A percentile compares a stretch with the other conserved stretches of the same genome.
phyloP scores from a whole-genome alignment of 2,329 filamentous ascomycete species.

The Colletotrichum liaoningense region DNA sequence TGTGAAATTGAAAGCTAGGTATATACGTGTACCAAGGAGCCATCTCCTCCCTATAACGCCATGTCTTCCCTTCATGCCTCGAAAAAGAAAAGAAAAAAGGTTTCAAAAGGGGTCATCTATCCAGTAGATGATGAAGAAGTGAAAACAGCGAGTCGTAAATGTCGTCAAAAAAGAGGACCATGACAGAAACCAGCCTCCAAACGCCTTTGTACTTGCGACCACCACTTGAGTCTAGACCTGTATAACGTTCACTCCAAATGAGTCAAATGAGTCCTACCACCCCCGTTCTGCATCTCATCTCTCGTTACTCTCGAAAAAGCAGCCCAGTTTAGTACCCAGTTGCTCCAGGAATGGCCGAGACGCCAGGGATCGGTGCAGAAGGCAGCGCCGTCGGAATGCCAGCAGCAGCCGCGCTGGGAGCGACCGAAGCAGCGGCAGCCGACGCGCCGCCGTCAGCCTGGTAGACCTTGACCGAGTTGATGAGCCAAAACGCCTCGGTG shows the following conservation, averaged over 20 bases:
- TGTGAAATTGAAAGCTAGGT: not conserved
- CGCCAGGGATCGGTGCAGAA: not conserved
- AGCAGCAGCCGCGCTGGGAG: not conserved
- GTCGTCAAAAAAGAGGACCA: slow-evolving; percentile 5
- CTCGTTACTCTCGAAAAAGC: not conserved
- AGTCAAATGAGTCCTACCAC: too few species aligned
- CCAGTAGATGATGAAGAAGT: slow-evolving; percentile 17
- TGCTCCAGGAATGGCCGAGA: not conserved
- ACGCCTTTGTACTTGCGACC: slow-evolving; percentile 20
- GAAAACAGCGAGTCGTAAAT: slow-evolving; percentile 4
- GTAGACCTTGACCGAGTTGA: slow-evolving; percentile 79
- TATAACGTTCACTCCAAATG: not conserved
- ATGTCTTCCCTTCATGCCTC: not conserved
- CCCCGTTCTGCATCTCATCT: not conserved
- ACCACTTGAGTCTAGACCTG: slow-evolving; percentile 4
- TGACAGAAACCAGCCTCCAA: slow-evolving; percentile 19
- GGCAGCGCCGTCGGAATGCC: not conserved
- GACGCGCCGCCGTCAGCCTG: slow-evolving; percentile 40
- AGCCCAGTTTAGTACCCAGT: not conserved
- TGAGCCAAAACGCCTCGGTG: slow-evolving; percentile 78
- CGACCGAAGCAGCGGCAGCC: not conserved
- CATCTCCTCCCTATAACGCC: slow-evolving; percentile 13
- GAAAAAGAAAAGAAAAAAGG: not conserved
- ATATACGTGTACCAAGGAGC: not conserved
- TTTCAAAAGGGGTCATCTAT: slow-evolving; percentile 1